phyloP scores from a whole-genome alignment of 139 green algal species.

The Chlamydomonas eustigma region DNA sequence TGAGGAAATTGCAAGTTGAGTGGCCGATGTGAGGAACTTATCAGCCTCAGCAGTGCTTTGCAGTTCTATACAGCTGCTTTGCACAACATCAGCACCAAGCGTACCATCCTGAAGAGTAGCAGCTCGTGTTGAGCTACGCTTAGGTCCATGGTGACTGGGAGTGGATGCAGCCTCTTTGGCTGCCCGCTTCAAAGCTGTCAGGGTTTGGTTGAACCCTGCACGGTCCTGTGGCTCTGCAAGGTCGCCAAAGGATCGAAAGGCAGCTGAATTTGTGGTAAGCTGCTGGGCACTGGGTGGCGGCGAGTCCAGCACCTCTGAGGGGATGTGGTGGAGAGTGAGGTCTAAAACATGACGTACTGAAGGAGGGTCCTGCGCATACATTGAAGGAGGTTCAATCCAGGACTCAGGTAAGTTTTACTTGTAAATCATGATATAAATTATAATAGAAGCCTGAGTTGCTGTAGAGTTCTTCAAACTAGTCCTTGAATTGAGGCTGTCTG shows the following conservation, averaged over 20 bases:
- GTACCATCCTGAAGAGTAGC: background rate
- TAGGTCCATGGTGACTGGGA: background rate
- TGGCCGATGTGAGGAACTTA: too few relatives aligned
- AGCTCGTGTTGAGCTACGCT: background rate
- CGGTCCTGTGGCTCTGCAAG: background rate
- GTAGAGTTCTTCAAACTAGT: too few relatives aligned
- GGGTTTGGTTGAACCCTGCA: background rate
- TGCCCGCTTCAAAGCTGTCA: constrained; percentile 14
- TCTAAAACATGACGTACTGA: background rate
- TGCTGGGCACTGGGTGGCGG: background rate
- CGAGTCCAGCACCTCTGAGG: constrained; percentile 9
- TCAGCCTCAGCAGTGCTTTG: too few relatives aligned
- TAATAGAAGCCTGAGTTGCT: too few relatives aligned
- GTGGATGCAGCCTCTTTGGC: background rate
- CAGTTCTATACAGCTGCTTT: too few relatives aligned
- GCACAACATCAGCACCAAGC: too few relatives aligned
- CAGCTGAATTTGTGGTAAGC: too few relatives aligned
- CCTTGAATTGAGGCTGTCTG: too few relatives aligned
- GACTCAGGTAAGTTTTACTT: too few relatives aligned
- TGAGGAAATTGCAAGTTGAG: too few relatives aligned
- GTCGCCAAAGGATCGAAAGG: background rate
- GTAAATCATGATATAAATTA: too few relatives aligned
- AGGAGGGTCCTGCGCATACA: background rate
- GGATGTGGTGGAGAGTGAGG: constrained; percentile 7
- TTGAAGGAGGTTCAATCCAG: too few relatives aligned